A percentile compares a stretch with the other conserved stretches of the same genome.
phyloP scores from a whole-genome alignment of 768 basidiomycete species.

The Rhizopogon vesiculosus region DNA sequence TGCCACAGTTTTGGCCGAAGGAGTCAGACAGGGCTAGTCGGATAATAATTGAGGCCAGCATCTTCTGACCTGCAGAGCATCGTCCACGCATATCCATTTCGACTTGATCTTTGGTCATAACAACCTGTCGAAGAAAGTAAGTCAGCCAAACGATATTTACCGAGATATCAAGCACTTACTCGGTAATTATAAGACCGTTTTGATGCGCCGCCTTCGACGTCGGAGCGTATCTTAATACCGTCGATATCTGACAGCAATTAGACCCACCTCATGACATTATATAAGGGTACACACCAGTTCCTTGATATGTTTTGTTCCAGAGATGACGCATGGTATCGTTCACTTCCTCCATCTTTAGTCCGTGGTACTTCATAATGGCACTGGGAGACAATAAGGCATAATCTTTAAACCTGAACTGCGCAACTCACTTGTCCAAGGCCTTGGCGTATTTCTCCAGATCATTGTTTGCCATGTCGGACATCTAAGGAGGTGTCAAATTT shows the following conservation, averaged over 20 bases:
- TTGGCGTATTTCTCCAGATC: slow-evolving; percentile 98
- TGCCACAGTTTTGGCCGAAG: slow-evolving; percentile 96
- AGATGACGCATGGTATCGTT: slow-evolving; percentile 96
- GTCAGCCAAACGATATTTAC: slow-evolving; percentile 11
- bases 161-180: slow-evolving; percentile 37
- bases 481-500: slow-evolving; percentile 38
- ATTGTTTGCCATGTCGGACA: slow-evolving; percentile 96
- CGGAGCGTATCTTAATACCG: slow-evolving; percentile 91
- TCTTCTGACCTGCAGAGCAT: slow-evolving; percentile 98
- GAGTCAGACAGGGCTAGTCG: slow-evolving; percentile 95
- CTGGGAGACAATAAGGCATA: slow-evolving; percentile 36
- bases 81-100: slow-evolving; percentile 99
- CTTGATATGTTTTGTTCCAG: slow-evolving; percentile 99
- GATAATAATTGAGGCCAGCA: slow-evolving; percentile 97
- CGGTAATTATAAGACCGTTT: slow-evolving; percentile 97
- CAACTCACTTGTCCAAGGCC: slow-evolving; percentile 86
- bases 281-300: slow-evolving; percentile 63
- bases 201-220: slow-evolving; percentile 85
- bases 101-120: slow-evolving; percentile 98
- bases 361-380: slow-evolving; percentile 98
- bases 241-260: slow-evolving; percentile 76
- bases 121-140: slow-evolving; percentile 53
- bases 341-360: slow-evolving; percentile 98
- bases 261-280: slow-evolving; percentile 5
- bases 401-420: not conserved